phyloP scores from a whole-genome alignment of 441 rosid species.

The Melastoma candidum region DNA sequence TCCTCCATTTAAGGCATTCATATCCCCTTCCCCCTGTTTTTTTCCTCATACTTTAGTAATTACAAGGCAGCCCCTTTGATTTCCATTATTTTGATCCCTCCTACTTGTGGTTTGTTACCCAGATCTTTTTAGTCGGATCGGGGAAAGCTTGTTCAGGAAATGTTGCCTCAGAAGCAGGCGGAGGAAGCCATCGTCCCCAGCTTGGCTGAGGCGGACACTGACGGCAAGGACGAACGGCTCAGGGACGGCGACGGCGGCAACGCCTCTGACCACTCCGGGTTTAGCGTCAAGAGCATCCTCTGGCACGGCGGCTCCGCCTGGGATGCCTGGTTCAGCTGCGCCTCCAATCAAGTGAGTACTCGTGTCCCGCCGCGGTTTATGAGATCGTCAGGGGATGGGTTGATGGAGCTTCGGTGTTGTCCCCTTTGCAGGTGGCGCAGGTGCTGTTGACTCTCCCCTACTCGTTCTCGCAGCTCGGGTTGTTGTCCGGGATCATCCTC shows the following conservation, averaged over 20 bases:
- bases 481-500: slow-evolving; percentile 3
- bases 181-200: slow-evolving; percentile 68
- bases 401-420: background rate
- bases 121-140: no score
- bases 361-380: background rate
- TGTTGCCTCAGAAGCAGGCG: slow-evolving; percentile 82
- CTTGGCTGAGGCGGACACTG: no score
- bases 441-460: slow-evolving; percentile 4
- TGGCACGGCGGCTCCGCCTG: slow-evolving; percentile 13
- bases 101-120: no score
- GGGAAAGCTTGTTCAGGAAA: slow-evolving; percentile 13
- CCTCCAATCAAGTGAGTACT: slow-evolving; percentile 4
- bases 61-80: no score
- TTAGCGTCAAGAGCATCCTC: slow-evolving; percentile 10
- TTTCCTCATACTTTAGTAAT: no score
- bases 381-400: no score
- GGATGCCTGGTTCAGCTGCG: slow-evolving; percentile 1
- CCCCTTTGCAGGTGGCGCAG: slow-evolving; percentile 4
- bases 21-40: no score
- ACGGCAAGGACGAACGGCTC: no score
- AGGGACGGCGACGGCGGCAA: background rate
- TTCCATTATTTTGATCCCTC: no score
- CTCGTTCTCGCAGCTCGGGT: slow-evolving; percentile 4
- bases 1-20: no score
- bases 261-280: background rate